Evolutionary conservation across 257 asterid genomes (phyloP), one percentile per base, ranked within the genome.

Genomic region (Perilla frutescens): DNA sequence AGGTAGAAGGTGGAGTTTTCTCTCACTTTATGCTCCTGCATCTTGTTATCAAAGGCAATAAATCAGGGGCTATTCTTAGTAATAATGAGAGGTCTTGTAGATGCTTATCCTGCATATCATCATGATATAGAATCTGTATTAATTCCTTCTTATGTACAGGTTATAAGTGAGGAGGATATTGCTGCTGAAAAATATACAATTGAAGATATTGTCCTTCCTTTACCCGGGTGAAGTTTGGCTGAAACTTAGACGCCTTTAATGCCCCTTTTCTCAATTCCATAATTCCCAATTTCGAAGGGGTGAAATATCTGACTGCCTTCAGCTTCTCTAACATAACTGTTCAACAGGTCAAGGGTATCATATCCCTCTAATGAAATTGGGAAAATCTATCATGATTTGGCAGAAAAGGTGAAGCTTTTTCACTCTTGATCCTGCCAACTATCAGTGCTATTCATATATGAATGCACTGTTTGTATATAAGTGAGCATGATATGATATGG

Each of bases 181-280:
- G 76, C 50, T 73, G 80, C 95, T 77, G 96, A 85, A 67, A 87
- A 83, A 59, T 94, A 88, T 79, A 68, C 84, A 1, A 55, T 85
- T 70, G 88, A 94, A 6, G 97, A 94, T 73, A 73, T 94, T 43
- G 86, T 94, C 78, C 97, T 94, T 82, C 99, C 99, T 81, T 86
- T 94, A 76, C 97, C 99, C 7, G 99, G 99, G 97, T 94, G 85
- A 79, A 68, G 62, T 71, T 66, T 67, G 75, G 59, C 74, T 62
- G 72, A 78, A 59, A 36, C 69, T 59, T 56, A 15, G 72, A 67
- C 55, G 20, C 63, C 63, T 60, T 70, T 48, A 53, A 11, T 67
- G 67, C 49, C 71, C 48, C 7, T 50, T 71, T 71, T 32, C 49
- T 73, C 63, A 55, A 14, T 49, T 44, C 47, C 67, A 20, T 15